Conservation (phyloP, 352 stramenopile species). For the Pythium dissimile region DNA sequence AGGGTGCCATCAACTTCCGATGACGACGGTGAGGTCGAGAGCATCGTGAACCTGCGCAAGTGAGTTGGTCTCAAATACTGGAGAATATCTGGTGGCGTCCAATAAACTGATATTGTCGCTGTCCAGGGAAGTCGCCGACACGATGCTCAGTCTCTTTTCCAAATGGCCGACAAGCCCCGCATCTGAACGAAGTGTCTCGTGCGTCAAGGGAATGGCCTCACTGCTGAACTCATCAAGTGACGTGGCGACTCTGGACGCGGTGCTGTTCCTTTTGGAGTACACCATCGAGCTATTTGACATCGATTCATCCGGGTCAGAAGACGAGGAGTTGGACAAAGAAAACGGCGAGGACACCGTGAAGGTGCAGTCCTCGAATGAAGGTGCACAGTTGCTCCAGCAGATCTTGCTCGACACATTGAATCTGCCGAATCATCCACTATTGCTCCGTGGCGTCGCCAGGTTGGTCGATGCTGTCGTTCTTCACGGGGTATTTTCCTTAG, state of each 20-base stretch:
- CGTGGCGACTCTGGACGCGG: slow-evolving; percentile 56
- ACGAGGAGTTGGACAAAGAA: slow-evolving; percentile 35
- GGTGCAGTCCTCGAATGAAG: slow-evolving; percentile 27
- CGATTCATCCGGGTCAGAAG: slow-evolving; percentile 67
- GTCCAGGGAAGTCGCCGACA: slow-evolving; percentile 77
- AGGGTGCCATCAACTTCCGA: slow-evolving; percentile 30
- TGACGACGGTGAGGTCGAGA: slow-evolving; percentile 61
- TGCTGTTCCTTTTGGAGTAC: slow-evolving; percentile 71
- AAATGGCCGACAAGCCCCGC: slow-evolving; percentile 62
- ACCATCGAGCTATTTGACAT: slow-evolving; percentile 82
- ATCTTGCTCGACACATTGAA: slow-evolving; percentile 39
- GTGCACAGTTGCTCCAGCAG: slow-evolving; percentile 49
- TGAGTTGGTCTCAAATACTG: slow-evolving; percentile 22
- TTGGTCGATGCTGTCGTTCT: slow-evolving; percentile 12
- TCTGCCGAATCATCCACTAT: slow-evolving; percentile 54
- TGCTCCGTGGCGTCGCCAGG: slow-evolving; percentile 55
- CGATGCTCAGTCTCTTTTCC: slow-evolving; percentile 73
- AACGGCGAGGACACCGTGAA: neutral
- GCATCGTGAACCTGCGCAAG: slow-evolving; percentile 46
- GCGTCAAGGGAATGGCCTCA: slow-evolving; percentile 54
- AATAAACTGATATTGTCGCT: neutral
- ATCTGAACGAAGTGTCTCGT: slow-evolving; percentile 38
- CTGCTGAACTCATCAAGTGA: slow-evolving; percentile 48
- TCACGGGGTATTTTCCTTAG: neutral
- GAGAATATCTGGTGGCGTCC: neutral